phyloP scores from a whole-genome alignment of 768 basidiomycete species.

The Amanita polypyramis region DNA sequence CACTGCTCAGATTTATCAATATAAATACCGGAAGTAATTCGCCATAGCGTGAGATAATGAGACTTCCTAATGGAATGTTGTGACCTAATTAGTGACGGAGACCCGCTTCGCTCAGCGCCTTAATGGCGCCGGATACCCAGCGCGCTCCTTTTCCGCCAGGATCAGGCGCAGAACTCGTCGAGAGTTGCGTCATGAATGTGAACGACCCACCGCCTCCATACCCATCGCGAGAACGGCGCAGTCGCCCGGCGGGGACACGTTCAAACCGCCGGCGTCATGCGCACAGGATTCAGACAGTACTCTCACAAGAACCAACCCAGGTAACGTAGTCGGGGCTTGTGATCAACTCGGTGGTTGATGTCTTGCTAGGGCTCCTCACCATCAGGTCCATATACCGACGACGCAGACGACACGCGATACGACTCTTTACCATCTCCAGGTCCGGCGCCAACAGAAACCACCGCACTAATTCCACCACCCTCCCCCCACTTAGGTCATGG shows the following conservation, averaged over 20 bases:
- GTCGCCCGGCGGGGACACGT: not conserved
- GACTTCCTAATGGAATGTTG: not conserved
- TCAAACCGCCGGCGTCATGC: not conserved
- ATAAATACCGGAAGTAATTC: too few species aligned
- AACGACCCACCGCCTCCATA: constrained; percentile 8
- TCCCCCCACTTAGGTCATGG: not conserved
- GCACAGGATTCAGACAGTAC: not conserved
- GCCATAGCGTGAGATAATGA: too few species aligned
- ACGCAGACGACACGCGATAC: not conserved
- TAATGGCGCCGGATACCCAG: constrained; percentile 1
- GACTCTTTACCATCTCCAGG: not conserved
- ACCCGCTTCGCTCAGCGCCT: not conserved
- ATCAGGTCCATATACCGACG: not conserved
- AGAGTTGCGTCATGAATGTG: not conserved
- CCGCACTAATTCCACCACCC: not conserved
- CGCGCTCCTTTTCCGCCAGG: not conserved
- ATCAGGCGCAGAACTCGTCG: not conserved
- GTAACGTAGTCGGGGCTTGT: not conserved
- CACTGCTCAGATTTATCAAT: too few species aligned
- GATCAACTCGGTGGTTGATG: not conserved
- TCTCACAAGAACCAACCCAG: not conserved
- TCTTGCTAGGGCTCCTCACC: not conserved
- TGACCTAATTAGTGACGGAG: not conserved
- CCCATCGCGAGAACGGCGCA: constrained; percentile 3
- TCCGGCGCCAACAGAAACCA: not conserved